These are phyloP conservation scores for Epichloe bromicola DNA, from an alignment of 2,329 filamentous ascomycete genomes.

Conservation along the genomic window DNA sequence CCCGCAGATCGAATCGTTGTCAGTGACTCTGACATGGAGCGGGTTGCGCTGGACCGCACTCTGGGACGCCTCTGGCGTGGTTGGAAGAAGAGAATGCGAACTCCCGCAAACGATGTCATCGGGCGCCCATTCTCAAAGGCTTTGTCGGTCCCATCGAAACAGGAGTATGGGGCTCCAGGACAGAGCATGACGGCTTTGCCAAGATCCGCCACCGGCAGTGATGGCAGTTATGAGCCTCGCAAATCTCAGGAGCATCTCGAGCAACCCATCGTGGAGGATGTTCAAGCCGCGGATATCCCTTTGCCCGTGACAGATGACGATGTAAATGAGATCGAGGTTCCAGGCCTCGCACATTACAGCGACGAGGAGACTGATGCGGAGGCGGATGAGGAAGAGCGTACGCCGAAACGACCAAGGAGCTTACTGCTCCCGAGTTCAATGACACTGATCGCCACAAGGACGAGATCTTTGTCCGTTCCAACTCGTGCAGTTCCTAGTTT, in stretches of 20 bases:
- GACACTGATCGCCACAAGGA: slow-evolving; percentile 21
- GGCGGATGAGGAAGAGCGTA: slow-evolving; percentile 21
- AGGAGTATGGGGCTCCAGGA: slow-evolving; percentile 23
- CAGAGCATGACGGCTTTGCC: slow-evolving; percentile 18
- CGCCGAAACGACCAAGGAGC: slow-evolving; percentile 33
- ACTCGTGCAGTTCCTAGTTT: slow-evolving; percentile 17
- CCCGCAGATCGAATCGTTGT: slow-evolving; percentile 60
- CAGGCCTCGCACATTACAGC: slow-evolving; percentile 48
- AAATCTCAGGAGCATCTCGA: slow-evolving; percentile 9
- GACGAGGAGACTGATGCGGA: slow-evolving; percentile 46
- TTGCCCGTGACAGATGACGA: slow-evolving; percentile 56
- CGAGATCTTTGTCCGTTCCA: slow-evolving; percentile 38
- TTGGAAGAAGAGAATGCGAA: slow-evolving; percentile 78
- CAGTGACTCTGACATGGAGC: slow-evolving; percentile 85
- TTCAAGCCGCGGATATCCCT: slow-evolving; percentile 38
- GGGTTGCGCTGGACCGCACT: slow-evolving; percentile 77
- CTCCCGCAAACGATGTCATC: slow-evolving; percentile 34
- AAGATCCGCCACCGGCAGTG: slow-evolving; percentile 7
- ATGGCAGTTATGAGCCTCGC: slow-evolving; percentile 5
- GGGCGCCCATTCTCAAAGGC: slow-evolving; percentile 37
- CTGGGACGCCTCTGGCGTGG: slow-evolving; percentile 84
- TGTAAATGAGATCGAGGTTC: slow-evolving; percentile 68
- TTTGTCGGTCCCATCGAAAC: slow-evolving; percentile 20
- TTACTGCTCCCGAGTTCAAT: slow-evolving; percentile 14
- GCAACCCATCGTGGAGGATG: slow-evolving; percentile 14